Evolutionary conservation across 2,329 filamentous ascomycete species (phyloP), one percentile per base, ranked within the genome.

Genomic region (Westerdykella ornata): DNA sequence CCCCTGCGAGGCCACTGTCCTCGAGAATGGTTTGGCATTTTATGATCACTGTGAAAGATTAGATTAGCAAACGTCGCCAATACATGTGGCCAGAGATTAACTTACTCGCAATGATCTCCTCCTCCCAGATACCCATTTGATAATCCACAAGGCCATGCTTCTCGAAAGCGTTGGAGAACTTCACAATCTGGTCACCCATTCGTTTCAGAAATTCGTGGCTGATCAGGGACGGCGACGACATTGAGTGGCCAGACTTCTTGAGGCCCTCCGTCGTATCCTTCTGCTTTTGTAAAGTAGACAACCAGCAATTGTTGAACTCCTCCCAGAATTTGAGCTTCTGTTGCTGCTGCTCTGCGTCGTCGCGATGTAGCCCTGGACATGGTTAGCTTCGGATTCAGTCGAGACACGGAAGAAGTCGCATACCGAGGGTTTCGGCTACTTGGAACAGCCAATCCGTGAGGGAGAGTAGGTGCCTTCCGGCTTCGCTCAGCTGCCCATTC

Each of bases 91-190:
- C 3, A 8, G 4, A 11, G 18, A 19, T 9, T 17, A 19, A 75
- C 85, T 68, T 72, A 95, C 89, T 76, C 44, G 78, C 77, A 53
- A 92, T 78, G 54, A 97, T 96, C 59, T 86, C 81, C 61, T 97
- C 89, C 67, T 97, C 92, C 79, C 88, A 94, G 18, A 97, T 86
- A 7, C 92, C 92, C 70, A 95, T 94, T 59, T 97, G 85, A 63
- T 97, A 98, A 68, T 98, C 92, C 9, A 98, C 88, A 36, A 98
- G 71, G n/a, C 92, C 92, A 60, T 94, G 83, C 52, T 84, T 82
- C 66, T 97, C 90, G 47, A 97, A 78, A 38, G 78, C 78, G 62
- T 97, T 88, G 62, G 89, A 94, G 38, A 95, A 73, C 38, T 81
- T 77, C 42, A 94, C 77, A 20, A 98, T 68, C 56, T 94, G 84